These are phyloP conservation scores for Cryphonectria japonica DNA, from an alignment of 2,329 filamentous ascomycete species.

Conservation along the genomic window DNA sequence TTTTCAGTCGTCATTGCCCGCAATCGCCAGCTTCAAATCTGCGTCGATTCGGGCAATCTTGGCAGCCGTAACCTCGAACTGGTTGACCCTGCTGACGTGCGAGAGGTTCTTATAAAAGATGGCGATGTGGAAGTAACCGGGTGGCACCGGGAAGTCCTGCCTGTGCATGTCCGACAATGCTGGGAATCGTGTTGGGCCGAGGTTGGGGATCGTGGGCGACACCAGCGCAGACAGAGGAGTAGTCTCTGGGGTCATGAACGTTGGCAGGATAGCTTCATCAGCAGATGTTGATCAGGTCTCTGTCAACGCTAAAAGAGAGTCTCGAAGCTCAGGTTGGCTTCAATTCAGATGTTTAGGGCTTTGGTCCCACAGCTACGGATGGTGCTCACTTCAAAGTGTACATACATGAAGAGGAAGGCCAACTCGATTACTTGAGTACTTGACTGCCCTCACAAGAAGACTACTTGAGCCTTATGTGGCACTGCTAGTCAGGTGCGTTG, in stretches of 20 bases:
- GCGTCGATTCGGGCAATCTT: constrained; percentile 40
- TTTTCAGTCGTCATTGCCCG: constrained; percentile 57
- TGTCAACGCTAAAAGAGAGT: not conserved
- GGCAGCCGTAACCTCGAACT: constrained; percentile 6
- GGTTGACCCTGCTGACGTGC: not conserved
- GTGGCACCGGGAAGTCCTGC: not conserved
- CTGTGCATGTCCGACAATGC: constrained; percentile 9
- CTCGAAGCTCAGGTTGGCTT: too few species aligned
- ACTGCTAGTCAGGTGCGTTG: not conserved
- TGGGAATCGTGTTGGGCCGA: not conserved
- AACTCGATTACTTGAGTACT: too few species aligned
- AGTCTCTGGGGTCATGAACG: not conserved
- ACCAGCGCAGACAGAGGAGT: not conserved
- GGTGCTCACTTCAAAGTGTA: not conserved
- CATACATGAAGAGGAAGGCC: too few species aligned
- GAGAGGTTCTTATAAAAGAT: constrained; percentile 9
- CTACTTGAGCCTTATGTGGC: too few species aligned
- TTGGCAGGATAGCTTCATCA: not conserved
- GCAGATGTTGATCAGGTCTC: not conserved
- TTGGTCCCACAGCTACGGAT: not conserved
- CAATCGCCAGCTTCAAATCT: constrained; percentile 52
- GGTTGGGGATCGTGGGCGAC: not conserved
- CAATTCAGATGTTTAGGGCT: too few species aligned
- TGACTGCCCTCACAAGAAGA: too few species aligned
- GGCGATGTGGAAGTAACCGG: not conserved